A percentile compares a stretch with the other conserved stretches of the same genome.
These are phyloP conservation scores for Monosporozyma aerobia DNA, from an alignment of 805 yeast genomes.

Conservation along the genomic window DNA sequence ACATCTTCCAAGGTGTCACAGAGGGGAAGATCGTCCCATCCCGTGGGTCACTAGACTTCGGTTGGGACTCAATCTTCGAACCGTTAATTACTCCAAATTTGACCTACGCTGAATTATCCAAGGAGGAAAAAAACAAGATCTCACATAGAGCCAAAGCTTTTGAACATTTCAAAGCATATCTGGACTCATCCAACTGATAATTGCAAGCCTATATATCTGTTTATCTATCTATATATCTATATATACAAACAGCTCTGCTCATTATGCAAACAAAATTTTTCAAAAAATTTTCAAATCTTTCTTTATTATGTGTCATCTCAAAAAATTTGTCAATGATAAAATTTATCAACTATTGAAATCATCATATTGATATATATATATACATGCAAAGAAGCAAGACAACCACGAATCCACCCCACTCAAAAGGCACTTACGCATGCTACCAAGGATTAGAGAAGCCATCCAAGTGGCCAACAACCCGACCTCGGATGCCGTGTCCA, in stretches of 20 bases:
- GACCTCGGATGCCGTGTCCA: conserved; percentile 49
- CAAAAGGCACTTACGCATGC: conserved; percentile 6
- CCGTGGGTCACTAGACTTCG: conserved; percentile 76
- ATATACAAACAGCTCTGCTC: neutral
- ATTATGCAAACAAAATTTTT: neutral
- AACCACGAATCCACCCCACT: no score
- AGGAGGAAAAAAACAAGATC: conserved; percentile 62
- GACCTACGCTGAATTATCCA: conserved; percentile 87
- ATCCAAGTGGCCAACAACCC: conserved; percentile 75
- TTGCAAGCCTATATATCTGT: neutral
- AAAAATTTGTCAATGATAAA: neutral
- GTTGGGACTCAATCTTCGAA: conserved; percentile 89
- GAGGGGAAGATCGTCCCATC: conserved; percentile 69
- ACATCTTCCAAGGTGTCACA: conserved; percentile 76
- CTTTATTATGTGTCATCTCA: neutral
- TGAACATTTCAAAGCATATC: conserved; percentile 53
- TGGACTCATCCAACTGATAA: conserved; percentile 16
- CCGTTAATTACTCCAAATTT: conserved; percentile 52
- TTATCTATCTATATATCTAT: neutral
- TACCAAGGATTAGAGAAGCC: conserved; percentile 71
- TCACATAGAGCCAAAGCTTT: conserved; percentile 86
- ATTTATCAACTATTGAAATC: neutral
- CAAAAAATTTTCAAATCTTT: neutral
- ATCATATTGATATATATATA: neutral
- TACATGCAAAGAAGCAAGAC: no score